phyloP scores from a whole-genome alignment of 129 eudicot genomes.

The Chrysanthemum seticuspe region DNA sequence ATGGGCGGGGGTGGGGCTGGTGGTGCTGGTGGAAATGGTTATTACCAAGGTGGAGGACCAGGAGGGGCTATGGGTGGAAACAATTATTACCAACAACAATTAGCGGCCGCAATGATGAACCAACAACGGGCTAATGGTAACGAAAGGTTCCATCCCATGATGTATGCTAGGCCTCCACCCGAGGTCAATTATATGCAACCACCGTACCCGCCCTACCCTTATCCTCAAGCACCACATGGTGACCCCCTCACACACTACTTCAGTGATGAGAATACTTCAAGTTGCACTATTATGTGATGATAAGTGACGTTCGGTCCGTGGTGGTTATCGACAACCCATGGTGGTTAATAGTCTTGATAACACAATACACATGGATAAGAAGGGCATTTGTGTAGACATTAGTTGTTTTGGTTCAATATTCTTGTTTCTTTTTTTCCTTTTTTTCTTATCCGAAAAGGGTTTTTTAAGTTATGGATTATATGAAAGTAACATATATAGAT shows the following conservation, averaged over 20 bases:
- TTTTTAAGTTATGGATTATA: background rate
- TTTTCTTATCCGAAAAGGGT: background rate
- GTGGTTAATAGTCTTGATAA: background rate
- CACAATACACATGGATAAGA: background rate
- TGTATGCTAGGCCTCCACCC: constrained; percentile 88
- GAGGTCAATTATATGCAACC: constrained; percentile 87
- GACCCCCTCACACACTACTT: constrained; percentile 58
- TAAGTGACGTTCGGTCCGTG: constrained; percentile 28
- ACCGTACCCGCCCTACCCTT: constrained; percentile 41
- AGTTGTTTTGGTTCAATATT: background rate
- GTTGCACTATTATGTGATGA: constrained; percentile 75
- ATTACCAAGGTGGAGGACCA: constrained; percentile 39
- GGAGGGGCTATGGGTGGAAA: constrained; percentile 49
- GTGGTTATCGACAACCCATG: background rate
- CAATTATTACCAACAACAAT: constrained; percentile 57
- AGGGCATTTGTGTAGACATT: background rate
- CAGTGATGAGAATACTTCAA: constrained; percentile 83
- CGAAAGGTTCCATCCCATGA: constrained; percentile 90
- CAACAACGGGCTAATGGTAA: constrained; percentile 43
- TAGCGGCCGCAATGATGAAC: constrained; percentile 39
- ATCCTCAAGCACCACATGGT: constrained; percentile 45
- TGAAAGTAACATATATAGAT: background rate
- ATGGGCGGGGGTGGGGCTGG: constrained; percentile 34
- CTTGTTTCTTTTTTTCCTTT: background rate
- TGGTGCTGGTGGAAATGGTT: constrained; percentile 42